phyloP scores from a whole-genome alignment of 371 early-diverging fungal species.

The Mucor lusitanicus region DNA sequence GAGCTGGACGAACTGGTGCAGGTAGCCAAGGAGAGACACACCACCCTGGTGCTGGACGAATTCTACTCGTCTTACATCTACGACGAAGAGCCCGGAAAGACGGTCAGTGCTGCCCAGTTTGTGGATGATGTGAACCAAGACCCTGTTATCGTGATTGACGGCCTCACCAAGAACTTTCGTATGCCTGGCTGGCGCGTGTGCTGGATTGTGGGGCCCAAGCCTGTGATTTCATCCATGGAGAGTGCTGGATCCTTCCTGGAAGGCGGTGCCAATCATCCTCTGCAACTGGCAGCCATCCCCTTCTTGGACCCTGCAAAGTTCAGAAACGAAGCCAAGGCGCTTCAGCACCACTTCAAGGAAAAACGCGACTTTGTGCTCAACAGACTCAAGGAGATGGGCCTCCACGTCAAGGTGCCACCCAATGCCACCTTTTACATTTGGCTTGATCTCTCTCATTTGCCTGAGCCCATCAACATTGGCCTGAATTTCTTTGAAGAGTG shows the following conservation, averaged over 20 bases:
- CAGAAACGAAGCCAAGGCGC: slow-evolving; percentile 38
- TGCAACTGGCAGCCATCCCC: slow-evolving; percentile 51
- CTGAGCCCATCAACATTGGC: slow-evolving; percentile 51
- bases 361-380: slow-evolving; percentile 51
- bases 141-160: slow-evolving; percentile 49
- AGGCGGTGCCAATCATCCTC: slow-evolving; percentile 56
- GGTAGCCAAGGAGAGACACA: slow-evolving; percentile 41
- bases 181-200: slow-evolving; percentile 60
- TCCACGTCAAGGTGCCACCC: slow-evolving; percentile 40
- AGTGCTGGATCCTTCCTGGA: slow-evolving; percentile 53
- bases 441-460: slow-evolving; percentile 46
- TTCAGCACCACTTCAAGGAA: slow-evolving; percentile 47
- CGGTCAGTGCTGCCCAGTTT: slow-evolving; percentile 39
- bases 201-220: slow-evolving; percentile 56
- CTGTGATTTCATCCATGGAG: slow-evolving; percentile 50
- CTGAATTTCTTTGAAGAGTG: slow-evolving; percentile 56
- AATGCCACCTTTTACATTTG: slow-evolving; percentile 57
- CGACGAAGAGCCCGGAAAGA: slow-evolving; percentile 38
- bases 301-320: slow-evolving; percentile 43
- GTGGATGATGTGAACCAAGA: slow-evolving; percentile 52
- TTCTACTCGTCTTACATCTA: slow-evolving; percentile 59
- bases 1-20: slow-evolving; percentile 38
- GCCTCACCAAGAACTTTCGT: slow-evolving; percentile 50
- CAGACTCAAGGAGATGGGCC: slow-evolving; percentile 35
- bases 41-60: slow-evolving; percentile 51